Conservation (phyloP, 2,329 filamentous ascomycete genomes). For the Amphichorda felina region DNA sequence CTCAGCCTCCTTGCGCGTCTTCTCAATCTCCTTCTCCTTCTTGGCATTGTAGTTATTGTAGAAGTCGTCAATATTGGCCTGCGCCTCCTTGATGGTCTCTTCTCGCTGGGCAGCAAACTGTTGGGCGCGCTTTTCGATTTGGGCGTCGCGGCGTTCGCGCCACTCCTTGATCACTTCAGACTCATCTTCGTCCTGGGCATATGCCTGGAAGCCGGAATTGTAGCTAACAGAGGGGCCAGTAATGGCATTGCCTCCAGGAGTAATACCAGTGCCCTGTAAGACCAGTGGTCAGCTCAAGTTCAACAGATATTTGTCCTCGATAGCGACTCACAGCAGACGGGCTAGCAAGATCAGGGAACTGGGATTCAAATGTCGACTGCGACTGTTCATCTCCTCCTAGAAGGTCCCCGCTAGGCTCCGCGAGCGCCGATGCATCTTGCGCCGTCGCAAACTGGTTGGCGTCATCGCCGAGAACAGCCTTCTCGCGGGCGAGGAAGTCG, state of each 20-base stretch:
- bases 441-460: slow-evolving; percentile 78
- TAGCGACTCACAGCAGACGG: slow-evolving; percentile 18
- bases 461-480: slow-evolving; percentile 82
- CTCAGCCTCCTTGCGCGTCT: slow-evolving; percentile 85
- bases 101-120: slow-evolving; percentile 72
- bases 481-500: slow-evolving; percentile 87
- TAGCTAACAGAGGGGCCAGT: slow-evolving; percentile 58
- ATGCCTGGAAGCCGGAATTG: slow-evolving; percentile 49
- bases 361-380: slow-evolving; percentile 61
- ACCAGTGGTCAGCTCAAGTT: not conserved
- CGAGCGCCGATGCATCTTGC: slow-evolving; percentile 55
- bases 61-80: slow-evolving; percentile 94
- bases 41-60: slow-evolving; percentile 99
- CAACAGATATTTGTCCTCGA: not conserved
- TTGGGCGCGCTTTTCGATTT: slow-evolving; percentile 73
- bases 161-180: slow-evolving; percentile 83
- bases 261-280: slow-evolving; percentile 15
- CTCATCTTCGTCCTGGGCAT: slow-evolving; percentile 61
- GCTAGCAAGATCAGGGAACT: slow-evolving; percentile 68
- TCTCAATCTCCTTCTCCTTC: slow-evolving; percentile 83
- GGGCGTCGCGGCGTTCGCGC: slow-evolving; percentile 79
- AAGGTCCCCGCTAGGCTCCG: slow-evolving; percentile 57
- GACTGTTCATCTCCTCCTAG: slow-evolving; percentile 52
- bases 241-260: slow-evolving; percentile 33
- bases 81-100: slow-evolving; percentile 79